Evolutionary conservation across 1,139 yeast genomes (phyloP).

Genomic region (Candida anutae): DNA sequence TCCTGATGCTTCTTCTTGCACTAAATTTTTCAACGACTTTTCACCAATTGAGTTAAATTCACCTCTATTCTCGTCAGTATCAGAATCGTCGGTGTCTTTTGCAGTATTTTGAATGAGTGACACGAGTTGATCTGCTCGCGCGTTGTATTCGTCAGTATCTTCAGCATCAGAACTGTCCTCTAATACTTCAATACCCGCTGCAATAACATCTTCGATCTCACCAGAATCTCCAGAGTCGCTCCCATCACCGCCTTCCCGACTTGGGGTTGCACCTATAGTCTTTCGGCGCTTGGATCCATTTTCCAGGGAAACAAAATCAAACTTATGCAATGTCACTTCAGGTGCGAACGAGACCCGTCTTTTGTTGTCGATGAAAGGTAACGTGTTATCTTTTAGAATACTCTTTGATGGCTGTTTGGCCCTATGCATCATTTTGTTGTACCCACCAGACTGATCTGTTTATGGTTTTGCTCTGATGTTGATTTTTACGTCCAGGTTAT

Average conservation of each 20-base stretch:
- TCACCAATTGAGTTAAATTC: too few species aligned
- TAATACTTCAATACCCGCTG: constrained; percentile 7
- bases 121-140: background rate
- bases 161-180: constrained; percentile 10
- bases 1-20: too few species aligned
- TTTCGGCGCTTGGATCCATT: constrained; percentile 8
- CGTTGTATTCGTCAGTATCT: constrained; percentile 1
- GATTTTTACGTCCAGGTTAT: background rate
- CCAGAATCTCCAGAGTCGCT: constrained; percentile 3
- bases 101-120: too few species aligned
- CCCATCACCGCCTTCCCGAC: constrained; percentile 2
- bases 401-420: constrained; percentile 14
- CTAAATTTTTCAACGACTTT: too few species aligned
- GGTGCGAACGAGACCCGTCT: constrained; percentile 72
- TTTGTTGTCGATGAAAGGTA: constrained; percentile 14
- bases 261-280: constrained; percentile 8
- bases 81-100: too few species aligned
- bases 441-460: too few species aligned
- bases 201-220: constrained; percentile 1
- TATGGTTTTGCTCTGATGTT: too few species aligned
- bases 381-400: constrained; percentile 20
- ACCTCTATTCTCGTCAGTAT: too few species aligned
- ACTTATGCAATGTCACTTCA: constrained; percentile 65
- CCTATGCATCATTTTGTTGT: constrained; percentile 2
- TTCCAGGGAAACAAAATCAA: constrained; percentile 37